phyloP scores from a whole-genome alignment of 2,329 filamentous ascomycete genomes.

The Fusarium zealandicum region DNA sequence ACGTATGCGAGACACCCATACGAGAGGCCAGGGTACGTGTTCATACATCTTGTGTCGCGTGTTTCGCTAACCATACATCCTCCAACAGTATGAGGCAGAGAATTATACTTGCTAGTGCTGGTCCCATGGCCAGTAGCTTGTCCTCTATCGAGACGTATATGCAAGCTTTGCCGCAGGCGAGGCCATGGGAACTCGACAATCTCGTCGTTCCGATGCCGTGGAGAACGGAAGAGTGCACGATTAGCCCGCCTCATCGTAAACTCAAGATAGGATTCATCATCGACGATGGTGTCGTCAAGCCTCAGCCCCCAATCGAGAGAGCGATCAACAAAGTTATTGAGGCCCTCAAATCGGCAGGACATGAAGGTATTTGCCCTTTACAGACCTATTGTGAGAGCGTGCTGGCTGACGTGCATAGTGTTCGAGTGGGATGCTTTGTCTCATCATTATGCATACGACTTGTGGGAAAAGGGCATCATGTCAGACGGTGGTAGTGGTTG shows the following conservation, averaged over 20 bases:
- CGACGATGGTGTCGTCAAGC: constrained; percentile 17
- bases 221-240: constrained; percentile 4
- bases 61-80: background rate
- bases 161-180: constrained; percentile 11
- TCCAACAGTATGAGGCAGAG: constrained; percentile 4
- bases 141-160: constrained; percentile 14
- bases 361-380: background rate
- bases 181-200: constrained; percentile 7
- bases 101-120: constrained; percentile 10
- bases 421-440: constrained; percentile 13
- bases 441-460: constrained; percentile 1
- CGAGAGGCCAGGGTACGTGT: constrained; percentile 10
- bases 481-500: constrained; percentile 11
- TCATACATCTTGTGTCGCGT: too few species aligned
- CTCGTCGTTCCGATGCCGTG: constrained; percentile 10
- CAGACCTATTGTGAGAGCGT: too few species aligned
- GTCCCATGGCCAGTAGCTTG: constrained; percentile 10
- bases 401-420: background rate
- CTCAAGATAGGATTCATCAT: constrained; percentile 15
- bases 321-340: constrained; percentile 6
- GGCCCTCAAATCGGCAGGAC: constrained; percentile 3
- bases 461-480: constrained; percentile 14
- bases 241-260: background rate
- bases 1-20: constrained; percentile 17
- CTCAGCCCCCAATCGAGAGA: constrained; percentile 11